Conservation (phyloP, 2,329 filamentous ascomycete species). For the Neonectria sp. region DNA sequence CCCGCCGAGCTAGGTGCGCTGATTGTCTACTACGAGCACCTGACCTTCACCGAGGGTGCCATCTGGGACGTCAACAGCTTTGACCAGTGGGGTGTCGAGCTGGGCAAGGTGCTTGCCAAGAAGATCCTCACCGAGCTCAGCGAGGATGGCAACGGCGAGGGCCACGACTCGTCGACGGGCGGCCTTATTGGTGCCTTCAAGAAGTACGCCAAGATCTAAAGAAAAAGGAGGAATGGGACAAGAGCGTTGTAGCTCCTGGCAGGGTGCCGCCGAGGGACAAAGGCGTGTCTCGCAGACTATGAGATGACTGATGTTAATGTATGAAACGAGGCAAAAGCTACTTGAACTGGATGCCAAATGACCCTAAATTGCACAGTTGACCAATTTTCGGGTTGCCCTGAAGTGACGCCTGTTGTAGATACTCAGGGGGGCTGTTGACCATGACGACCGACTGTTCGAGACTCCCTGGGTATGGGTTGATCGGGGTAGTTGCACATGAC, state of each 20-base stretch:
- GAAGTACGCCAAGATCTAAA: conserved; percentile 72
- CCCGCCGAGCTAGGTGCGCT: conserved; percentile 93
- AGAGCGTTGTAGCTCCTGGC: conserved; percentile 16
- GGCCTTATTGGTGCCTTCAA: conserved; percentile 95
- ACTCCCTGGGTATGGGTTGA: not conserved
- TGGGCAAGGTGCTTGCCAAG: conserved; percentile 96
- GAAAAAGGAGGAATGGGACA: conserved; percentile 25
- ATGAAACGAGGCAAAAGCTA: conserved; percentile 27
- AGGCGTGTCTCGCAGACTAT: not conserved
- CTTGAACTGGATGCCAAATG: conserved; percentile 9
- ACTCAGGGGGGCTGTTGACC: not conserved
- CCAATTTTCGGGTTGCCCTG: not conserved
- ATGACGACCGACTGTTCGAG: not conserved
- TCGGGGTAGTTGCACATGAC: not conserved
- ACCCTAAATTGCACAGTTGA: conserved; percentile 19
- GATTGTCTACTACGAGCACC: conserved; percentile 99
- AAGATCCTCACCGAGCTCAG: conserved; percentile 91
- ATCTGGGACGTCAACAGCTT: conserved; percentile 99
- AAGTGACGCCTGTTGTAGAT: conserved; percentile 3
- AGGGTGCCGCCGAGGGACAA: not conserved
- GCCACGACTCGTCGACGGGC: conserved; percentile 90
- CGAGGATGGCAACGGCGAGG: conserved; percentile 76
- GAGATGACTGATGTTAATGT: conserved; percentile 30
- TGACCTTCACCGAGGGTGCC: conserved; percentile 97
- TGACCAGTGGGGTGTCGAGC: conserved; percentile 99